phyloP scores from a whole-genome alignment of 768 basidiomycete genomes.

The Pisolithus orientalis region DNA sequence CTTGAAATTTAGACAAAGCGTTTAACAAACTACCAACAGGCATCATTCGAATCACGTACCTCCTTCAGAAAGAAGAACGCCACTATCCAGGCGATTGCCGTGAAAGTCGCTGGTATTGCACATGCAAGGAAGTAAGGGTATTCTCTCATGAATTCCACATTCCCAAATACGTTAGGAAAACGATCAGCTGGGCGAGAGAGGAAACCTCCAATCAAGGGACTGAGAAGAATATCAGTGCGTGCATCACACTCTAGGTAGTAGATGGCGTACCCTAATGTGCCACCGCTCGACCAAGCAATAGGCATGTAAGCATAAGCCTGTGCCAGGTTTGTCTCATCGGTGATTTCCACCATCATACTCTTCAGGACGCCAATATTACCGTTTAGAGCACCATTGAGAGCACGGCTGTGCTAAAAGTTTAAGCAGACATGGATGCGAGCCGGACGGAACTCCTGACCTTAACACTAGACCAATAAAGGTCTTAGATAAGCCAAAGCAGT shows the following conservation, averaged over 20 bases:
- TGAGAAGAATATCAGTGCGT: constrained; percentile 13
- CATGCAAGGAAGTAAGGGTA: constrained; percentile 77
- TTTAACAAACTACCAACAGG: too few species aligned
- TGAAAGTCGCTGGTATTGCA: constrained; percentile 58
- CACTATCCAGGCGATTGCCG: constrained; percentile 46
- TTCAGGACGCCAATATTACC: constrained; percentile 68
- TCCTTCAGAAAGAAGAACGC: constrained; percentile 53
- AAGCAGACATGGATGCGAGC: neutral
- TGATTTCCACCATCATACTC: constrained; percentile 69
- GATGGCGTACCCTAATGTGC: constrained; percentile 37
- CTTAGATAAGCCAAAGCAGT: constrained; percentile 35
- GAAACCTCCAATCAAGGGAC: constrained; percentile 64
- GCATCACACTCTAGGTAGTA: neutral
- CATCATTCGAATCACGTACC: constrained; percentile 22
- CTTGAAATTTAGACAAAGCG: constrained; percentile 13
- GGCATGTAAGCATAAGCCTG: constrained; percentile 68
- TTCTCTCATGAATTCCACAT: constrained; percentile 48
- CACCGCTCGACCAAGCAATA: constrained; percentile 39
- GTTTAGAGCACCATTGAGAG: constrained; percentile 67
- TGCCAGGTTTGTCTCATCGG: constrained; percentile 63
- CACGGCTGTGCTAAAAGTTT: constrained; percentile 38
- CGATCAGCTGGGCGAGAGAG: constrained; percentile 62
- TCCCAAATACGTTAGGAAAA: constrained; percentile 58
- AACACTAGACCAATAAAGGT: constrained; percentile 48
- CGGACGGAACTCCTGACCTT: constrained; percentile 21